These are phyloP conservation scores for Arctostaphylos glauca DNA, from an alignment of 148 eudicot species.

Conservation along the genomic window DNA sequence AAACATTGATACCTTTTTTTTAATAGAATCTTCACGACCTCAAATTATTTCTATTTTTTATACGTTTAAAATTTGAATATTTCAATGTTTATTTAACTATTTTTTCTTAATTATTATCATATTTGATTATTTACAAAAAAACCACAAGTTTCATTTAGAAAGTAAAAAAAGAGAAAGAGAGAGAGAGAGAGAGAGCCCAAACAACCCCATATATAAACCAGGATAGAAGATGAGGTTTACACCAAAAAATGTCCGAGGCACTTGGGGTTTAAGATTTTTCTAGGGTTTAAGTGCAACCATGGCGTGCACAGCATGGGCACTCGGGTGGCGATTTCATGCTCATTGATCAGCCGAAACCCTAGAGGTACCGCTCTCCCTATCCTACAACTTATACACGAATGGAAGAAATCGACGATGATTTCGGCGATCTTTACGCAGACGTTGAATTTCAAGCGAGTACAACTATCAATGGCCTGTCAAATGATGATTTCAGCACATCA, in stretches of 20 bases:
- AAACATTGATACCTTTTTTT: too few species aligned
- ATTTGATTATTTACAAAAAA: too few species aligned
- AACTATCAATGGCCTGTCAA: conserved; percentile 25
- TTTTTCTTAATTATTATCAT: too few species aligned
- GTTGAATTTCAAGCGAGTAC: conserved; percentile 39
- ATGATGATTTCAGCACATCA: background rate
- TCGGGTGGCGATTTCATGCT: background rate
- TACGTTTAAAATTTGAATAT: too few species aligned
- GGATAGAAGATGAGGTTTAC: background rate
- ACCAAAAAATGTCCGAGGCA: background rate
- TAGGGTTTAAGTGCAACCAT: conserved; percentile 8
- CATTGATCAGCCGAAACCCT: conserved; percentile 3
- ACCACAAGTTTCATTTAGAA: background rate
- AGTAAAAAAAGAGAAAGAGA: background rate
- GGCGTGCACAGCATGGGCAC: too few species aligned
- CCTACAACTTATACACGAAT: background rate
- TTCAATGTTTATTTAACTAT: too few species aligned
- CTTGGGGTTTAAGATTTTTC: conserved; percentile 14
- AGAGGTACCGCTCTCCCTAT: background rate
- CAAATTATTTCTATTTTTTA: too few species aligned
- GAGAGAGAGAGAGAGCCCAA: background rate
- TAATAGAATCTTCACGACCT: too few species aligned
- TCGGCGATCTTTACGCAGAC: conserved; percentile 47
- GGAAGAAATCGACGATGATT: conserved; percentile 37
- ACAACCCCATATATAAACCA: background rate